Percentiles rank a stretch among this genome's conserved stretches.
Conservation (phyloP, 345 rosid genomes). For the Camelina neglecta region DNA sequence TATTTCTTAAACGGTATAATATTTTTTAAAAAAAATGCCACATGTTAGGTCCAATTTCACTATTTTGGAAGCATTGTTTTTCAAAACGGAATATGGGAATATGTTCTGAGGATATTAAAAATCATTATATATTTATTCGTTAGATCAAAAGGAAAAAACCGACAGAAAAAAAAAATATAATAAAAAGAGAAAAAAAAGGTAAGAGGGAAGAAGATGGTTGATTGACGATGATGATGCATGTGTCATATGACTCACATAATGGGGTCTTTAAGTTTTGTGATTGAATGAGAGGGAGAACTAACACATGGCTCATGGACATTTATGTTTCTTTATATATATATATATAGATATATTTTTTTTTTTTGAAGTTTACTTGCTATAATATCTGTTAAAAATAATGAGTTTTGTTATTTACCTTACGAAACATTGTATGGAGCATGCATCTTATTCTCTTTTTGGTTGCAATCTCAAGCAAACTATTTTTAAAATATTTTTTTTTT, state of each 20-base stretch:
- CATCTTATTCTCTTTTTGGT: slow-evolving; percentile 36
- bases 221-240: slow-evolving; percentile 33
- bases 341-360: neutral
- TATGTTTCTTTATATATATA: slow-evolving; percentile 10
- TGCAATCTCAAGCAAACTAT: slow-evolving; percentile 32
- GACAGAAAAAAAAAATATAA: neutral
- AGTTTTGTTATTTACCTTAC: slow-evolving; percentile 25
- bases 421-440: slow-evolving; percentile 36
- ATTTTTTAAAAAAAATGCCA: neutral
- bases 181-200: slow-evolving; percentile 7
- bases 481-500: neutral
- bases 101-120: neutral
- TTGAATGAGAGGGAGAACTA: slow-evolving; percentile 36
- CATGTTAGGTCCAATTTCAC: slow-evolving; percentile 31
- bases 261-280: slow-evolving; percentile 25
- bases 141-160: neutral
- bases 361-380: slow-evolving; percentile 7
- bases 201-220: slow-evolving; percentile 5
- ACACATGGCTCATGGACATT: slow-evolving; percentile 42
- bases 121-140: neutral
- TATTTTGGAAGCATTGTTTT: slow-evolving; percentile 6
- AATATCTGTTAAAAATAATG: neutral
- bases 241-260: slow-evolving; percentile 42
- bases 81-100: slow-evolving; percentile 17
- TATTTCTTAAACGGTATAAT: neutral